phyloP scores from a whole-genome alignment of 768 basidiomycete species.

The Boletus rex-veris region DNA sequence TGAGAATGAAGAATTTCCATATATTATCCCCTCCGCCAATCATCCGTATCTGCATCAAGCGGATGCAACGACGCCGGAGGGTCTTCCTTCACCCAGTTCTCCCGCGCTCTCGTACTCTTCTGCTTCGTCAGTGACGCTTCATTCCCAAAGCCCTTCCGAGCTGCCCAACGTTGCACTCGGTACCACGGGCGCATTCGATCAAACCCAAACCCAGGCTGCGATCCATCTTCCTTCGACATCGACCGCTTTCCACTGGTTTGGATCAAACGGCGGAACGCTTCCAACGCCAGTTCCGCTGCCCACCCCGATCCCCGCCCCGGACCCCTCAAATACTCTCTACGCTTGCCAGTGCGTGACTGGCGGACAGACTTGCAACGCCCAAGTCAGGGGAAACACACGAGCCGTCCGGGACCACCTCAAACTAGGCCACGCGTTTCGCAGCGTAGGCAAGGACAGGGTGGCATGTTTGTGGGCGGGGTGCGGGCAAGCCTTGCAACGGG shows the following conservation, averaged over 20 bases:
- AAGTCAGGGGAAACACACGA: not conserved
- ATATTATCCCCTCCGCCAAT: not conserved
- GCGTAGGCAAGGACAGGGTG: not conserved
- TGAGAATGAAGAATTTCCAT: not conserved
- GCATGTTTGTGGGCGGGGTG: constrained; percentile 16
- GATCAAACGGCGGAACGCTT: not conserved
- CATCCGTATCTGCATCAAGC: not conserved
- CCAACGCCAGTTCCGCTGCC: not conserved
- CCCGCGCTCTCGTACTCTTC: not conserved
- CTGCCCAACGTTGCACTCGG: not conserved
- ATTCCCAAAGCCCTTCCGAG: not conserved
- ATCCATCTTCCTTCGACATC: not conserved
- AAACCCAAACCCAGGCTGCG: not conserved
- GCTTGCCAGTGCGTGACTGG: constrained; percentile 2
- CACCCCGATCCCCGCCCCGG: not conserved
- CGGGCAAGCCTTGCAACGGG: constrained; percentile 1
- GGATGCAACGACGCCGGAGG: not conserved
- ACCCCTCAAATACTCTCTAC: not conserved
- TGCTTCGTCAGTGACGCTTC: too few relatives aligned
- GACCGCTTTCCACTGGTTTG: not conserved
- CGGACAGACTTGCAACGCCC: constrained; percentile 1
- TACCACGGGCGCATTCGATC: not conserved
- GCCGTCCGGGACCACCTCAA: constrained; percentile 19
- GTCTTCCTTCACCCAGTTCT: not conserved
- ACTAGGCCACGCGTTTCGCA: constrained; percentile 1